These are phyloP conservation scores for Tetrahymena elliotti DNA, from an alignment of 73 alveolate species.

Conservation along the genomic window DNA sequence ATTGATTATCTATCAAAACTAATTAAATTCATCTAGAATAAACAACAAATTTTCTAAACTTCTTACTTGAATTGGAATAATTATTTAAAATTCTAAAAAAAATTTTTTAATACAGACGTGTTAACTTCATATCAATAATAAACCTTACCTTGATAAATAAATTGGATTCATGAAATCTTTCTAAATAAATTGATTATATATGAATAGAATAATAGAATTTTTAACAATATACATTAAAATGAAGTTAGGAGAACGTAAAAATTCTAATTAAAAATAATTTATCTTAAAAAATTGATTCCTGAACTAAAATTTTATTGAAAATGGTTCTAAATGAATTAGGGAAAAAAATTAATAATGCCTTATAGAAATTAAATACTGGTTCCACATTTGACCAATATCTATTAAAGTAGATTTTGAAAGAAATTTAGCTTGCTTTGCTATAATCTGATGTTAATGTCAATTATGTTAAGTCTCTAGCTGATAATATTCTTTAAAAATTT, in stretches of 20 bases:
- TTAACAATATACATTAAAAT: too few relatives aligned
- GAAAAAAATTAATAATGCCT: constrained; percentile 57
- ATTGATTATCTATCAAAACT: background rate
- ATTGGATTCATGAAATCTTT: too few relatives aligned
- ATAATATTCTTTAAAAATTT: constrained; percentile 68
- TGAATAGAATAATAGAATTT: background rate
- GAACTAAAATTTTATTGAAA: too few relatives aligned
- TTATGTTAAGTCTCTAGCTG: constrained; percentile 74
- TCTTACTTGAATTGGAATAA: background rate
- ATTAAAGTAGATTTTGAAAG: constrained; percentile 56
- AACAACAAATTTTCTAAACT: background rate
- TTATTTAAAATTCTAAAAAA: too few relatives aligned
- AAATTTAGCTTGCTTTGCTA: constrained; percentile 81
- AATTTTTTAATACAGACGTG: background rate
- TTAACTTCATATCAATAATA: too few relatives aligned
- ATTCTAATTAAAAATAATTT: too few relatives aligned
- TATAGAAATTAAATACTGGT: constrained; percentile 58
- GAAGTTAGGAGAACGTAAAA: background rate
- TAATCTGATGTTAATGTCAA: constrained; percentile 87
- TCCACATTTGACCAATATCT: constrained; percentile 65
- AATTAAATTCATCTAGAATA: background rate
- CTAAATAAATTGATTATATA: too few relatives aligned
- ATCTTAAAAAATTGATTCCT: background rate
- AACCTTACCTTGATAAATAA: too few relatives aligned
- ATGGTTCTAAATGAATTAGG: constrained; percentile 90